Conservation (phyloP, 805 yeast genomes). For the Candida awuae region DNA sequence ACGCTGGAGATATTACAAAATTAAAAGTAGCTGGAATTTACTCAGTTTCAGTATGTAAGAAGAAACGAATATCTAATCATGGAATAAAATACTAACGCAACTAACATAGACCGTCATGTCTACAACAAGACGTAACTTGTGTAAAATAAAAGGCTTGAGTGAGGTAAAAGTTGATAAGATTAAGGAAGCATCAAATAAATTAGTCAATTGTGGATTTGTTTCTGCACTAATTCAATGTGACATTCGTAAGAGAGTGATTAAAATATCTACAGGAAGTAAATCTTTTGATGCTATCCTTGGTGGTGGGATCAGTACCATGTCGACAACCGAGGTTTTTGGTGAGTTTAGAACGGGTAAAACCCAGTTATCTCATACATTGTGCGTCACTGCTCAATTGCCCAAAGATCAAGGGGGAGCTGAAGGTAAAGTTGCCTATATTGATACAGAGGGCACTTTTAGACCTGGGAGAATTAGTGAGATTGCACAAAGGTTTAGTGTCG, state of each 20-base stretch:
- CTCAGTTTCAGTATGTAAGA: constrained; percentile 42
- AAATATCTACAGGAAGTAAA: constrained; percentile 65
- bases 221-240: constrained; percentile 66
- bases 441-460: constrained; percentile 76
- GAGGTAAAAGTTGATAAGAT: constrained; percentile 71
- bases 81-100: constrained; percentile 1
- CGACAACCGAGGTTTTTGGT: constrained; percentile 73
- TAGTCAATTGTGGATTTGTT: constrained; percentile 60
- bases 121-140: constrained; percentile 56
- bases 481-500: constrained; percentile 61
- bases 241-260: constrained; percentile 52
- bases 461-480: constrained; percentile 61
- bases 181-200: constrained; percentile 62
- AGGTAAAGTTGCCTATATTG: constrained; percentile 72
- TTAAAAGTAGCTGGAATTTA: constrained; percentile 59
- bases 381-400: constrained; percentile 70
- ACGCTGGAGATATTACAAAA: constrained; percentile 63
- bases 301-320: constrained; percentile 71
- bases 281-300: constrained; percentile 62
- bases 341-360: constrained; percentile 78
- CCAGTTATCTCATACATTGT: constrained; percentile 71
- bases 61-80: constrained; percentile 31
- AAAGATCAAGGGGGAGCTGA: constrained; percentile 70
- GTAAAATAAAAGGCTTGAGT: constrained; percentile 57
- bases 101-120: constrained; percentile 38